Evolutionary conservation across 2,329 filamentous ascomycete genomes (phyloP).

Genomic region (Penicillium brevicompactum): DNA sequence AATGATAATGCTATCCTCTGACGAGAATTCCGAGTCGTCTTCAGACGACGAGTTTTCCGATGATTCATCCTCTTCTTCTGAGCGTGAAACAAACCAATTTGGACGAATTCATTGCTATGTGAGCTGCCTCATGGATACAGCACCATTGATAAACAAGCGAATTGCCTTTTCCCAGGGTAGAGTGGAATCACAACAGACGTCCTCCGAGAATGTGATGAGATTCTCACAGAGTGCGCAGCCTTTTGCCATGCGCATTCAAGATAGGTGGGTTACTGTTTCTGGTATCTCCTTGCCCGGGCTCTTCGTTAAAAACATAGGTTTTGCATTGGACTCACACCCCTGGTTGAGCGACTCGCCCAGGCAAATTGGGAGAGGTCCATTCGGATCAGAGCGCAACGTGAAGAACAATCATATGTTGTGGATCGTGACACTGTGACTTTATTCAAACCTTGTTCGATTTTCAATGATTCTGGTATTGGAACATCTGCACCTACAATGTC

Average conservation of each 20-base stretch:
- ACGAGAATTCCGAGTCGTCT: constrained; percentile 5
- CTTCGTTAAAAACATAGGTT: constrained; percentile 1
- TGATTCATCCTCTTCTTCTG: constrained; percentile 3
- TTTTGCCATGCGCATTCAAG: constrained; percentile 8
- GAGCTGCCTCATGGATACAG: constrained; percentile 7
- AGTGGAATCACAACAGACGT: background rate
- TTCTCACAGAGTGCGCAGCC: constrained; percentile 4
- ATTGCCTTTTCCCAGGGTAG: background rate
- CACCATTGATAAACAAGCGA: constrained; percentile 2
- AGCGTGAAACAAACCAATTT: background rate
- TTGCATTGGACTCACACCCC: background rate
- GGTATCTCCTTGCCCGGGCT: no score
- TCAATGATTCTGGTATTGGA: constrained; percentile 1
- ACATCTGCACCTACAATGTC: background rate
- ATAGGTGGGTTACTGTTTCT: background rate
- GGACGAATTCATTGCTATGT: constrained; percentile 11
- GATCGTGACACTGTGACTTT: background rate
- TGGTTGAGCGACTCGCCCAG: constrained; percentile 9
- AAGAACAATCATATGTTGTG: background rate
- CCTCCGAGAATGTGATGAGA: background rate
- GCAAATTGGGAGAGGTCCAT: constrained; percentile 11
- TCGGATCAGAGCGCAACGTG: background rate
- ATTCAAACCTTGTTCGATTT: constrained; percentile 3
- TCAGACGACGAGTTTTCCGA: constrained; percentile 9
- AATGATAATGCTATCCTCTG: background rate